Percentiles rank a stretch among this genome's conserved stretches.
Evolutionary conservation across 73 alveolate species (phyloP).

Genomic region (Chromera velia): DNA sequence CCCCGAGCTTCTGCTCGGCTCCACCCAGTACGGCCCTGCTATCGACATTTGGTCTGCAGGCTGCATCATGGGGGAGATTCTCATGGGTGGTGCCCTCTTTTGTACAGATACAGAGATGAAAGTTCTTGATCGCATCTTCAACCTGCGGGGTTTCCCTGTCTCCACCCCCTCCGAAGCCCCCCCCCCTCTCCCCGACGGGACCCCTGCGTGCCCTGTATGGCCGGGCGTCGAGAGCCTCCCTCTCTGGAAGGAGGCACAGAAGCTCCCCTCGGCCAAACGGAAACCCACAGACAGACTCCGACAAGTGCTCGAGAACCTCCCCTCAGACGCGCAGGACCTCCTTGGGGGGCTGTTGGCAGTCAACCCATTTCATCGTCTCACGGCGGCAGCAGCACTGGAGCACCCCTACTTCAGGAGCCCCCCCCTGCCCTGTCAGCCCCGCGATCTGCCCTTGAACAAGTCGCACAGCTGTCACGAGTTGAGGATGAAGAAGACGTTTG

Average conservation of each 20-base stretch:
- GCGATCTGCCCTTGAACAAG: neutral
- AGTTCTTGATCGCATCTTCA: slow-evolving; percentile 49
- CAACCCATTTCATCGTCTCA: neutral
- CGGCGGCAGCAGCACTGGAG: neutral
- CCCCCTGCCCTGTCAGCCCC: neutral
- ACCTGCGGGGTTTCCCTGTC: slow-evolving; percentile 72
- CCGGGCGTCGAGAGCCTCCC: neutral
- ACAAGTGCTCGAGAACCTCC: neutral
- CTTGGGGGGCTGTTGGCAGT: neutral
- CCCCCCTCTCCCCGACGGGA: neutral
- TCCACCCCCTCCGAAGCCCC: neutral
- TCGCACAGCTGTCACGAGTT: neutral
- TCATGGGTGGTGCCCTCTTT: slow-evolving; percentile 22
- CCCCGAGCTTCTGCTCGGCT: slow-evolving; percentile 79
- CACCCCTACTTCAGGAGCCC: neutral
- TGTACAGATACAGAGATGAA: neutral
- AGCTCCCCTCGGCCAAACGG: neutral
- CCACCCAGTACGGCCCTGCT: slow-evolving; percentile 65
- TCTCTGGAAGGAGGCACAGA: neutral
- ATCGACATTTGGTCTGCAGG: slow-evolving; percentile 54
- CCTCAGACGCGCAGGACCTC: neutral
- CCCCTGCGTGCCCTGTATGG: neutral
- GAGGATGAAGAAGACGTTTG: too few species aligned
- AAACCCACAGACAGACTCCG: neutral
- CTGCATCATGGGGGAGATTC: slow-evolving; percentile 28